These are phyloP conservation scores for Albizia julibrissin DNA, from an alignment of 306 rosid species.

Conservation along the genomic window DNA sequence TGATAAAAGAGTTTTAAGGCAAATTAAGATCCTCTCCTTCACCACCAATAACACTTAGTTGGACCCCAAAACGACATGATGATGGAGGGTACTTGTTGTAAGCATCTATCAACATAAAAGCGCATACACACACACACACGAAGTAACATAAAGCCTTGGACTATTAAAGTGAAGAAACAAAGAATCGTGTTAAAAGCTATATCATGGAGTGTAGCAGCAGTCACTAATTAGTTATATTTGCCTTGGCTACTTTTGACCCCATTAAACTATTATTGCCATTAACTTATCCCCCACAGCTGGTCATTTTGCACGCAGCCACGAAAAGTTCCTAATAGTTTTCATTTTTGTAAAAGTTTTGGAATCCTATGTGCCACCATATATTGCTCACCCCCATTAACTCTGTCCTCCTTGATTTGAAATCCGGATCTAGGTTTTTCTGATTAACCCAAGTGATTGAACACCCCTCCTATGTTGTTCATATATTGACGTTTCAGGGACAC, in stretches of 20 bases:
- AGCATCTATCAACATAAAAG: conserved; percentile 43
- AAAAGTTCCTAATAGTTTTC: conserved; percentile 43
- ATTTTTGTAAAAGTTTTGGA: conserved; percentile 55
- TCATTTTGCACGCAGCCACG: conserved; percentile 65
- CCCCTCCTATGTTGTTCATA: neutral
- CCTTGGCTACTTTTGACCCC: conserved; percentile 69
- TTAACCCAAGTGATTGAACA: conserved; percentile 36
- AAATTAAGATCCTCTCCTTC: conserved; percentile 16
- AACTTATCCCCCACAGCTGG: conserved; percentile 39
- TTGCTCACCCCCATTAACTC: conserved; percentile 14
- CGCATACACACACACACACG: conserved; percentile 29
- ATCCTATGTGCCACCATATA: conserved; percentile 66
- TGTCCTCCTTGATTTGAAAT: conserved; percentile 24
- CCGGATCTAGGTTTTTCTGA: conserved; percentile 19
- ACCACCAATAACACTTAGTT: conserved; percentile 12
- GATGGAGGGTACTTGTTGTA: conserved; percentile 40
- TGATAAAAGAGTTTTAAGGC: conserved; percentile 16
- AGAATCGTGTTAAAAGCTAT: conserved; percentile 91
- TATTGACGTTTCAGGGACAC: too few relatives aligned
- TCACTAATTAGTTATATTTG: conserved; percentile 60
- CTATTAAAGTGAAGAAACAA: conserved; percentile 59
- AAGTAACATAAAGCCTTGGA: conserved; percentile 89
- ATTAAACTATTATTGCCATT: conserved; percentile 30
- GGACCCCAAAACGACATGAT: conserved; percentile 55
- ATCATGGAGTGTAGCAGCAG: conserved; percentile 94